Base-by-base conservation (phyloP, 1,284 basidiomycete genomes). In the Sporisorium scitamineum region DNA sequence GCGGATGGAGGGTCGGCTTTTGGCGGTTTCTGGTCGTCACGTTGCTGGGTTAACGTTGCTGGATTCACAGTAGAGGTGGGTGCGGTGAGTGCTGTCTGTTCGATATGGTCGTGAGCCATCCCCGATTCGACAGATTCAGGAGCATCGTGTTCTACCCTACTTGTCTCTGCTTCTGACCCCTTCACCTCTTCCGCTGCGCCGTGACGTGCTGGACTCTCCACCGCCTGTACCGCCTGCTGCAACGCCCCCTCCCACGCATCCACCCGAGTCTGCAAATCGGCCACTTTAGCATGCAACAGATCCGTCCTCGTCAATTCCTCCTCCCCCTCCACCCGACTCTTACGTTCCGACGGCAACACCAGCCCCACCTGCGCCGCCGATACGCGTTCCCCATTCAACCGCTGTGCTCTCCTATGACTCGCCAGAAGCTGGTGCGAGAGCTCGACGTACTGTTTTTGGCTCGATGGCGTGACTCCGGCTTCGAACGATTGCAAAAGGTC, bases 221-320 rank as follows among this genome's bases (percentile, higher is more conserved):
- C 45, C 9, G 24, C 1, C 27, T n/a, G 18, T 3, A 60, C 56
- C 1, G 68, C 68, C n/a, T 10, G 10, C n/a, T 61, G 22, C 11
- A 74, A 53, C n/a, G 54, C 61, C 10, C 7, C 14, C 37, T 62
- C 26, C 71, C 71, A 74, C 0, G 54, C 59, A 44, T 74, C 71
- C n/a, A 61, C 62, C 45, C 54, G 45, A 14, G 58, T 62, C 50
- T 74, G 71, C 26, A 74, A 39, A 48, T 54, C 47, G 2, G 71
- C 66, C 24, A 74, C 71, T 45, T 74, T 74, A 2, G 59, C 50
- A 54, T 74, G 71, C 27, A 74, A 48, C 27, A 74, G 45, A 50
- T 74, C 71, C 26, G 62, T 62, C 26, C 71, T 56, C n/a, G 65
- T 69, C 31, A 37, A 47, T n/a, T 4, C 22, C 20, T 22, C 27